A percentile compares a stretch with the other conserved stretches of the same genome.
These are phyloP conservation scores for Boletellus sp. DNA, from an alignment of 768 basidiomycete genomes.

Conservation along the genomic window DNA sequence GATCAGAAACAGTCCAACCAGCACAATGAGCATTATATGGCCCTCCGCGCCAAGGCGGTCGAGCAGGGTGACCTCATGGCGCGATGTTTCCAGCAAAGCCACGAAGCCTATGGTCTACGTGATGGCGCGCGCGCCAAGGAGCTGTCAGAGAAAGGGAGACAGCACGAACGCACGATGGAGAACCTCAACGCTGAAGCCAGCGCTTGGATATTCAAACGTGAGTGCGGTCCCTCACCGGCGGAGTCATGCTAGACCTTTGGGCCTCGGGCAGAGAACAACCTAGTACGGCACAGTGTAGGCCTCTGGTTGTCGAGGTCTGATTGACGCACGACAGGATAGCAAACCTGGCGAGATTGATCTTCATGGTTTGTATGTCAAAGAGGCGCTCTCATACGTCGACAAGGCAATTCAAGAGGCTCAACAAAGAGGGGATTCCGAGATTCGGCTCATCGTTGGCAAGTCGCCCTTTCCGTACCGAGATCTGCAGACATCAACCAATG, in stretches of 20 bases:
- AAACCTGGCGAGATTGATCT: constrained; percentile 77
- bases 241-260: background rate
- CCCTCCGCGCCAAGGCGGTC: constrained; percentile 71
- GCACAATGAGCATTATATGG: constrained; percentile 62
- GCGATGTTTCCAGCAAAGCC: constrained; percentile 63
- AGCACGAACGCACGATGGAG: constrained; percentile 75
- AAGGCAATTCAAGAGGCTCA: constrained; percentile 65
- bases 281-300: constrained; percentile 36
- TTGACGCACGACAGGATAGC: constrained; percentile 46
- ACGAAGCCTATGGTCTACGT: constrained; percentile 67
- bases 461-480: constrained; percentile 7
- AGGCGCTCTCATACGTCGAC: constrained; percentile 78
- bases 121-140: constrained; percentile 81
- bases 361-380: constrained; percentile 91
- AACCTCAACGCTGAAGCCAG: constrained; percentile 75
- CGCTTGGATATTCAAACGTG: constrained; percentile 75
- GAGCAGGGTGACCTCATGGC: constrained; percentile 80
- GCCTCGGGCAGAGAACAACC: constrained; percentile 63
- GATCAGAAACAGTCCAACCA: constrained; percentile 63
- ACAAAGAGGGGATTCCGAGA: constrained; percentile 53
- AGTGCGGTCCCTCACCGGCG: constrained; percentile 31
- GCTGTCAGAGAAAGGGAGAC: constrained; percentile 76
- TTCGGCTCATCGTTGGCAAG: constrained; percentile 84
- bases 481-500: background rate
- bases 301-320: background rate